phyloP scores from a whole-genome alignment of 2,329 filamentous ascomycete genomes.

The Aspergillus texensis region DNA sequence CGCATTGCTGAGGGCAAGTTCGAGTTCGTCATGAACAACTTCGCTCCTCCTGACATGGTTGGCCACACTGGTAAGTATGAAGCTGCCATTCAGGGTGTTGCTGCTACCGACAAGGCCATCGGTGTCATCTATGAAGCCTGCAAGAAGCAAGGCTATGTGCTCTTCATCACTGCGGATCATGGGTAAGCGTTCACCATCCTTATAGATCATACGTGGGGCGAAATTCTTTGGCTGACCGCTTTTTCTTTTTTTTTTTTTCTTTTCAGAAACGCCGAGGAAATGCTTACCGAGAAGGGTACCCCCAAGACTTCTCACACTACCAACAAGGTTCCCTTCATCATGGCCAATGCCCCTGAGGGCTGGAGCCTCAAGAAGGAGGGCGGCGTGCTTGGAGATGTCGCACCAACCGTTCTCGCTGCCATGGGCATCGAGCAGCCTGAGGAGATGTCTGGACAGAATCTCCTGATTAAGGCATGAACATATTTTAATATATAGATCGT shows the following conservation, averaged over 20 bases:
- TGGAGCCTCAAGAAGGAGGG: slow-evolving; percentile 82
- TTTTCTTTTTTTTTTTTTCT: slow-evolving; percentile 9
- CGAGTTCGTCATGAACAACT: slow-evolving; percentile 99
- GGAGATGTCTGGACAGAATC: slow-evolving; percentile 86
- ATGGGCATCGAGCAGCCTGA: slow-evolving; percentile 91
- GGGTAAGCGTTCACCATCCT: slow-evolving; percentile 56
- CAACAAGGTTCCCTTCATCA: slow-evolving; percentile 97
- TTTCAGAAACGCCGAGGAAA: slow-evolving; percentile 87
- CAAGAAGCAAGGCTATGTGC: slow-evolving; percentile 87
- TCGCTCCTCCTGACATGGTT: slow-evolving; percentile 98
- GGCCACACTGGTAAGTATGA: slow-evolving; percentile 98
- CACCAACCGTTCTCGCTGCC: slow-evolving; percentile 84
- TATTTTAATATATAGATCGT: slow-evolving; percentile 22
- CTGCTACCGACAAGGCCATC: slow-evolving; percentile 91
- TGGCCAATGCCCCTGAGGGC: slow-evolving; percentile 92
- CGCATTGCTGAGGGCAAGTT: slow-evolving; percentile 82
- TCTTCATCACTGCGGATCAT: slow-evolving; percentile 96
- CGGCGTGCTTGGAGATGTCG: slow-evolving; percentile 95
- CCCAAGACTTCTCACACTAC: slow-evolving; percentile 98
- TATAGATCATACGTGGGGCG: neutral
- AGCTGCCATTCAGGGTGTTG: slow-evolving; percentile 81
- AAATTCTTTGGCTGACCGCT: slow-evolving; percentile 23
- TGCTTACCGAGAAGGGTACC: slow-evolving; percentile 93
- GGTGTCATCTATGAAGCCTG: slow-evolving; percentile 89
- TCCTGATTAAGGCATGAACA: slow-evolving; percentile 69